phyloP scores from a whole-genome alignment of 23 red algal genomes.

The Pyropia yezoensis region DNA sequence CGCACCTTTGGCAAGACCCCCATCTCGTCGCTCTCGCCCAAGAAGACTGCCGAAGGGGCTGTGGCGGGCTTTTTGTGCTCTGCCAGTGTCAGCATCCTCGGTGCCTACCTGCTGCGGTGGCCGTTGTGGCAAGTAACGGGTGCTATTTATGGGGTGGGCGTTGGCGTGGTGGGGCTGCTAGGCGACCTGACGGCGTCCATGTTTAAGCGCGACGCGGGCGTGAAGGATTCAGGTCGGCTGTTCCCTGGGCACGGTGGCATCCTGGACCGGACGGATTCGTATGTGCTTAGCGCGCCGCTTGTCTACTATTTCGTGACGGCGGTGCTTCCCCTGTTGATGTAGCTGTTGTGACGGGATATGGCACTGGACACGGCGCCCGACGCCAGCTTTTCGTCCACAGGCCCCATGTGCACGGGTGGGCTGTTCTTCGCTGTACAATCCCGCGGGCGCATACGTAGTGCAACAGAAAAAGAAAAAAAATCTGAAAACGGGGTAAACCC shows the following conservation, averaged over 20 bases:
- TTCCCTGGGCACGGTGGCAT: slow-evolving; percentile 97
- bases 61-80: slow-evolving; percentile 80
- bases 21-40: slow-evolving; percentile 65
- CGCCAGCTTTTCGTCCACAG: too few species aligned
- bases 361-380: too few species aligned
- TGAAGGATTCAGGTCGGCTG: slow-evolving; percentile 83
- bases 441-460: too few species aligned
- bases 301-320: slow-evolving; percentile 89
- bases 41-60: slow-evolving; percentile 97
- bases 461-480: too few species aligned
- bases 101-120: slow-evolving; percentile 76
- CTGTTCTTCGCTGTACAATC: too few species aligned
- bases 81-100: slow-evolving; percentile 50
- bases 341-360: too few species aligned
- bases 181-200: slow-evolving; percentile 88
- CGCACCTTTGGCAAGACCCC: slow-evolving; percentile 49
- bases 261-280: slow-evolving; percentile 88
- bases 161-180: slow-evolving; percentile 92
- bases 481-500: too few species aligned
- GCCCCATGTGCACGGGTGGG: too few species aligned
- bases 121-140: slow-evolving; percentile 93
- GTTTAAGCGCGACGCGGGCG: slow-evolving; percentile 95
- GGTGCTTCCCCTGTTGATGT: slow-evolving; percentile 32
- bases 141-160: slow-evolving; percentile 65
- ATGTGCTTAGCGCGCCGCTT: slow-evolving; percentile 81